A percentile compares a stretch with the other conserved stretches of the same genome.
Evolutionary conservation across 2,329 filamentous ascomycete species (phyloP).

Genomic region (Bimuria novae-zelandiae): DNA sequence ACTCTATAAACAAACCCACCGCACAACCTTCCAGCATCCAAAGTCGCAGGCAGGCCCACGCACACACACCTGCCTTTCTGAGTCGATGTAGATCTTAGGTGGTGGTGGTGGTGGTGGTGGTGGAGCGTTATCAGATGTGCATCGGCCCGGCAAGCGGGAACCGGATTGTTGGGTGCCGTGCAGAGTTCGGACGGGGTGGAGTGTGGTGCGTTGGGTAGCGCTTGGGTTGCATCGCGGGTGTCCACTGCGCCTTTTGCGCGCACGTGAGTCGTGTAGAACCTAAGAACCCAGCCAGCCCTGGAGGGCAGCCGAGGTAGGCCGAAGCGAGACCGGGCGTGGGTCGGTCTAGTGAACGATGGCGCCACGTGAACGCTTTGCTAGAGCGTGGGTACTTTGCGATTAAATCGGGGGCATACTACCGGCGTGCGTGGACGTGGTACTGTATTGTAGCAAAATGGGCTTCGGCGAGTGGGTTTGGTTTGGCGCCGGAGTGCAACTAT

Average conservation of each 20-base stretch:
- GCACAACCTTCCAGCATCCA: not conserved
- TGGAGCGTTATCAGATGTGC: not conserved
- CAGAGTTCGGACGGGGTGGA: not conserved
- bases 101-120: no score
- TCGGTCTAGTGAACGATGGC: no score
- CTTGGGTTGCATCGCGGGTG: conserved; percentile 9
- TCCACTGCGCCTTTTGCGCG: not conserved
- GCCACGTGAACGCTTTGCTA: no score
- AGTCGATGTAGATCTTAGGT: not conserved
- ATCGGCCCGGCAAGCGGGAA: not conserved
- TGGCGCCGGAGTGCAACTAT: conserved; percentile 2
- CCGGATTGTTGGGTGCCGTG: not conserved
- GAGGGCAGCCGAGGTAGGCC: conserved; percentile 3
- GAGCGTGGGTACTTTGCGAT: no score
- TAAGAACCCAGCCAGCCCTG: not conserved
- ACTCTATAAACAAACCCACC: not conserved
- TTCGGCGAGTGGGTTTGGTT: no score
- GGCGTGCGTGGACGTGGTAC: no score
- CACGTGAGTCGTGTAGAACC: not conserved
- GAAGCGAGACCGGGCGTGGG: no score
- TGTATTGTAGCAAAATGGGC: no score
- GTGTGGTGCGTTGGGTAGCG: conserved; percentile 2
- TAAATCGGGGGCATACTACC: no score
- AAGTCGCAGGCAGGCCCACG: no score
- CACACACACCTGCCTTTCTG: not conserved